These are phyloP conservation scores for Candida arabinofermentans DNA, from an alignment of 805 yeast species.

Conservation along the genomic window DNA sequence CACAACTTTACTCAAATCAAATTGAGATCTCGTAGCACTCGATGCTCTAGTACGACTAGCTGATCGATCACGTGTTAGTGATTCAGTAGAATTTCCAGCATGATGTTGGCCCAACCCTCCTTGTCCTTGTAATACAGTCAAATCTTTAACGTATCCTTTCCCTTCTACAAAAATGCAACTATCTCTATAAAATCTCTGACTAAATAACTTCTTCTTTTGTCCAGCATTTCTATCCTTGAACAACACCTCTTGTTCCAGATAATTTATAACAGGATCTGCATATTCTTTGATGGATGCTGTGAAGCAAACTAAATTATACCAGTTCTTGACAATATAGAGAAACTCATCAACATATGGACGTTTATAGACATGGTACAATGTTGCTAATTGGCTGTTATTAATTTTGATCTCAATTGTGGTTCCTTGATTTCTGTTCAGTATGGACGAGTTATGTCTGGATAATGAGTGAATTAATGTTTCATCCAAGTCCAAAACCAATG, in stretches of 20 bases:
- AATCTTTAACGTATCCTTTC: constrained; percentile 82
- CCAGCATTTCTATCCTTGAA: constrained; percentile 21
- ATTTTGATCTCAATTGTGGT: constrained; percentile 79
- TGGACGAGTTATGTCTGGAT: constrained; percentile 52
- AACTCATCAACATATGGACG: constrained; percentile 90
- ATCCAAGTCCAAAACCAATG: constrained; percentile 83
- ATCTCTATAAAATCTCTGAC: constrained; percentile 65
- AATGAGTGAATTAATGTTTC: constrained; percentile 93
- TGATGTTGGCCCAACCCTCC: constrained; percentile 1
- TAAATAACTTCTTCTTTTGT: constrained; percentile 37
- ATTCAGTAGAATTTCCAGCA: background rate
- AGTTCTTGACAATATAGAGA: constrained; percentile 67
- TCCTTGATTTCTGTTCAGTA: constrained; percentile 42
- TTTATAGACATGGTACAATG: constrained; percentile 85
- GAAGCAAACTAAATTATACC: constrained; percentile 88
- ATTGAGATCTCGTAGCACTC: constrained; percentile 14
- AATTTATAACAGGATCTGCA: constrained; percentile 95
- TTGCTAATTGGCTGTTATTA: constrained; percentile 57
- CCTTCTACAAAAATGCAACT: constrained; percentile 77
- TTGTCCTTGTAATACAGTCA: constrained; percentile 30
- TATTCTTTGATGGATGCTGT: constrained; percentile 94
- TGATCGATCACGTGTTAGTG: constrained; percentile 25
- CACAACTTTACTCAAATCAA: constrained; percentile 63
- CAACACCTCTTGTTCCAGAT: constrained; percentile 65
- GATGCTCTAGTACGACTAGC: constrained; percentile 19